Conservation (phyloP, 225 moss, liverwort and hornwort species). For the Thuidium tamariscinum region DNA sequence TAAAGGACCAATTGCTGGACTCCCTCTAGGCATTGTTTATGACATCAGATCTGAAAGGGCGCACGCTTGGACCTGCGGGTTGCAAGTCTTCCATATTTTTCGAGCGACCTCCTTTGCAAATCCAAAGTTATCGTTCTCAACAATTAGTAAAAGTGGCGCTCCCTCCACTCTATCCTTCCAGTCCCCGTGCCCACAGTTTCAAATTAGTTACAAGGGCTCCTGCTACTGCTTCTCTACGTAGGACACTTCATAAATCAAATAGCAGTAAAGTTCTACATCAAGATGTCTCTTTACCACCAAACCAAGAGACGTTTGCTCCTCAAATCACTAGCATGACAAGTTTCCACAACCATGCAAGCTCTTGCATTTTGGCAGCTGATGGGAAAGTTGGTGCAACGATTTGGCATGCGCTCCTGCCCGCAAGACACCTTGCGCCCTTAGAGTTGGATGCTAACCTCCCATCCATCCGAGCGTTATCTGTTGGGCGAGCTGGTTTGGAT, state of each 20-base stretch:
- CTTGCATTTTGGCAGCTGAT: conserved; percentile 73
- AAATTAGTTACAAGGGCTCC: conserved; percentile 58
- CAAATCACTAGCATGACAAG: conserved; percentile 38
- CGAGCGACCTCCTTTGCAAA: not conserved
- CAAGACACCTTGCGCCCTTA: conserved; percentile 58
- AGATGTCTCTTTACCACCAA: conserved; percentile 21
- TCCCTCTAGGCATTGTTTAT: not conserved
- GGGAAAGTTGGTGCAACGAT: conserved; percentile 70
- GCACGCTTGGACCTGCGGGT: conserved; percentile 60
- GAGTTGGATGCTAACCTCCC: conserved; percentile 47
- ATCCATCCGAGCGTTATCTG: conserved; percentile 15
- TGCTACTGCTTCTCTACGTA: conserved; percentile 49
- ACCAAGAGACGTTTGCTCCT: conserved; percentile 12
- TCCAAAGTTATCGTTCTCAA: not conserved
- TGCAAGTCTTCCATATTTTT: conserved; percentile 8
- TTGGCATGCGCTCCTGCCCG: conserved; percentile 85
- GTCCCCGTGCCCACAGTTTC: conserved; percentile 49
- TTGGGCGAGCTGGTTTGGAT: conserved; percentile 18
- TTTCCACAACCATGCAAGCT: conserved; percentile 69
- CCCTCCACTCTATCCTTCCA: conserved; percentile 54
- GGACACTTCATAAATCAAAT: conserved; percentile 24
- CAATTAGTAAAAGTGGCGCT: conserved; percentile 72
- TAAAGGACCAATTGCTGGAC: not conserved
- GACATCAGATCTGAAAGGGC: conserved; percentile 22
- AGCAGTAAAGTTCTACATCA: not conserved